Evolutionary conservation across 768 basidiomycete genomes (phyloP).

Genomic region (Hericium coralloides): DNA sequence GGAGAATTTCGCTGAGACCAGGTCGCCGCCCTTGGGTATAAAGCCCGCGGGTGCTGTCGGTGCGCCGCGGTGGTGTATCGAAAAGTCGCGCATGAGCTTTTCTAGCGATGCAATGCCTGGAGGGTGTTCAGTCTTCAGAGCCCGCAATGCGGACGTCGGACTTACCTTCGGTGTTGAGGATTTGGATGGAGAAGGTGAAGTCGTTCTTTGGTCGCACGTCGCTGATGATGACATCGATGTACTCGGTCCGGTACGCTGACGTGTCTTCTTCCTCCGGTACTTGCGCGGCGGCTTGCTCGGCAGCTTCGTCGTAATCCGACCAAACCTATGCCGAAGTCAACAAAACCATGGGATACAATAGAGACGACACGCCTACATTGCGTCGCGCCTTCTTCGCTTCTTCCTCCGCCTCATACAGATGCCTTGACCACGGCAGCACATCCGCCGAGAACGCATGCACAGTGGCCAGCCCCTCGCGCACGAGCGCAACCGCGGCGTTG

Average conservation of each 20-base stretch:
- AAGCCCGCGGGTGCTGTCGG: conserved; percentile 52
- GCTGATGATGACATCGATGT: conserved; percentile 87
- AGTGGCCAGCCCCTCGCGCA: conserved; percentile 78
- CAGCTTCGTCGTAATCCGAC: conserved; percentile 73
- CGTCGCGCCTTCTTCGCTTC: conserved; percentile 75
- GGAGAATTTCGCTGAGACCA: conserved; percentile 92
- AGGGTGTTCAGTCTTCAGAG: background rate
- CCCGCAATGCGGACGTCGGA: background rate
- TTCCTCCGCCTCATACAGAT: conserved; percentile 78
- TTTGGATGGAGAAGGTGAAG: conserved; percentile 87
- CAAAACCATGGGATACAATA: background rate
- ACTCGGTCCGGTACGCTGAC: conserved; percentile 69
- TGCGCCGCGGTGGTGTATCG: conserved; percentile 69
- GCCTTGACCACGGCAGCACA: conserved; percentile 65
- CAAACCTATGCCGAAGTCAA: conserved; percentile 53
- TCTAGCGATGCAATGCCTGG: conserved; percentile 87
- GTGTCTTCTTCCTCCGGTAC: conserved; percentile 34
- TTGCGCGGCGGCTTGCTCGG: conserved; percentile 45
- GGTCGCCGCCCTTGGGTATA: conserved; percentile 73
- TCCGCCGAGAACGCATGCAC: conserved; percentile 89
- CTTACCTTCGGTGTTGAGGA: conserved; percentile 84
- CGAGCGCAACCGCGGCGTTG: conserved; percentile 79
- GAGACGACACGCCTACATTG: conserved; percentile 45
- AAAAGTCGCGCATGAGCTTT: conserved; percentile 91
- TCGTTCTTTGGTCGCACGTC: conserved; percentile 69